These are phyloP conservation scores for Tranzscheliella williamsii DNA, from an alignment of 1,284 basidiomycete species.

Conservation along the genomic window DNA sequence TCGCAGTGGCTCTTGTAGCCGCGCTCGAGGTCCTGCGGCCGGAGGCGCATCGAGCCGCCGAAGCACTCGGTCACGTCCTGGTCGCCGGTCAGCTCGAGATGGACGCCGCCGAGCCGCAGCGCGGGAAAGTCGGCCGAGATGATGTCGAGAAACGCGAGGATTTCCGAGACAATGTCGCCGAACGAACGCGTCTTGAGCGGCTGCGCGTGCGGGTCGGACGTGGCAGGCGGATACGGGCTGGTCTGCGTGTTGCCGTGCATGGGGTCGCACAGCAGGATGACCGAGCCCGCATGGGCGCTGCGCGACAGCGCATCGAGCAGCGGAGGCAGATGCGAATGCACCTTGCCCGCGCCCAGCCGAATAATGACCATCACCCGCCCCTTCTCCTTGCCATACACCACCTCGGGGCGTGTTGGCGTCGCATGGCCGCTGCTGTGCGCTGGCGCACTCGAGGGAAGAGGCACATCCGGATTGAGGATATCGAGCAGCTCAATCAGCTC, in stretches of 20 bases:
- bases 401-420: slow-evolving; percentile 8
- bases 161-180: slow-evolving; percentile 84
- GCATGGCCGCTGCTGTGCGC: slow-evolving; percentile 13
- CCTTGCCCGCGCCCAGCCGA: slow-evolving; percentile 84
- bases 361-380: slow-evolving; percentile 90
- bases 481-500: slow-evolving; percentile 82
- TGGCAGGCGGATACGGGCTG: slow-evolving; percentile 43
- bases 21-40: slow-evolving; percentile 65
- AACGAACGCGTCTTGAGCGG: slow-evolving; percentile 75
- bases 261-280: slow-evolving; percentile 93
- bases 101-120: slow-evolving; percentile 89
- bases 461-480: slow-evolving; percentile 73
- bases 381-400: slow-evolving; percentile 65
- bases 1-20: slow-evolving; percentile 63
- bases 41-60: slow-evolving; percentile 67
- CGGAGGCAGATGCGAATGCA: slow-evolving; percentile 70
- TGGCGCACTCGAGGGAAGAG: slow-evolving; percentile 9
- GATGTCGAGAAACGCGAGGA: slow-evolving; percentile 79
- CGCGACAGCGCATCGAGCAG: slow-evolving; percentile 83
- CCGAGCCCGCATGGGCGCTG: slow-evolving; percentile 73
- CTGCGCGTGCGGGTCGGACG: slow-evolving; percentile 41
- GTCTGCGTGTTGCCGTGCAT: slow-evolving; percentile 81
- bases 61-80: slow-evolving; percentile 76
- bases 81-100: slow-evolving; percentile 95
- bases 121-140: slow-evolving; percentile 40